Conservation (phyloP, 2,329 filamentous ascomycete species). For the Penicillium thymicola region DNA sequence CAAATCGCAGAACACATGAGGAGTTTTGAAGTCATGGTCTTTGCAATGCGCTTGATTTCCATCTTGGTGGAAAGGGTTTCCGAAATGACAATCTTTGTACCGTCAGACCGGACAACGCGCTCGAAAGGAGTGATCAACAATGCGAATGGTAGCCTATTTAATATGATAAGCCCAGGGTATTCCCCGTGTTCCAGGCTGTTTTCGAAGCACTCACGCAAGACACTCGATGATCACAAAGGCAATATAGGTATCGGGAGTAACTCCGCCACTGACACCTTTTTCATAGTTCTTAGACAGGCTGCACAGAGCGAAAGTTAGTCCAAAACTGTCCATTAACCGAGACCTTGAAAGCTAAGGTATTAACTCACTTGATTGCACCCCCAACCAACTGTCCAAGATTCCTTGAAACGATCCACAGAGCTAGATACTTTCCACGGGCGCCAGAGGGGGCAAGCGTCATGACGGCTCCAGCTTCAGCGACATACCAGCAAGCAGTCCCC, state of each 20-base stretch:
- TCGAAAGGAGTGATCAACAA: neutral
- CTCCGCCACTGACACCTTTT: neutral
- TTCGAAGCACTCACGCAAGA: neutral
- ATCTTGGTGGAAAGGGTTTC: neutral
- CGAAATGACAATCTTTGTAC: neutral
- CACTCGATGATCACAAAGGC: neutral
- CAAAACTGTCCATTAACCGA: neutral
- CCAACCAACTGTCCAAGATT: neutral
- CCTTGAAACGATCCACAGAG: neutral
- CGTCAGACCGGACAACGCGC: neutral
- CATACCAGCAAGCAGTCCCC: neutral
- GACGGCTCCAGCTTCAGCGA: neutral
- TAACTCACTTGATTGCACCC: neutral
- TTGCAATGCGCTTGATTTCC: neutral
- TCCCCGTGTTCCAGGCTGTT: neutral
- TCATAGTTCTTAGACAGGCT: neutral
- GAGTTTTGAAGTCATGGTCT: neutral
- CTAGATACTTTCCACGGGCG: neutral
- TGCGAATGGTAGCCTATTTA: neutral
- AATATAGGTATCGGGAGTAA: neutral
- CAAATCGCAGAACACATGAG: neutral
- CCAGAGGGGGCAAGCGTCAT: neutral
- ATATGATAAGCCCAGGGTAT: neutral
- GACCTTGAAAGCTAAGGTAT: neutral
- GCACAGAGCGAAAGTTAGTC: neutral